phyloP scores from a whole-genome alignment of 768 basidiomycete species.

The Erythrobasidium yunnanense region DNA sequence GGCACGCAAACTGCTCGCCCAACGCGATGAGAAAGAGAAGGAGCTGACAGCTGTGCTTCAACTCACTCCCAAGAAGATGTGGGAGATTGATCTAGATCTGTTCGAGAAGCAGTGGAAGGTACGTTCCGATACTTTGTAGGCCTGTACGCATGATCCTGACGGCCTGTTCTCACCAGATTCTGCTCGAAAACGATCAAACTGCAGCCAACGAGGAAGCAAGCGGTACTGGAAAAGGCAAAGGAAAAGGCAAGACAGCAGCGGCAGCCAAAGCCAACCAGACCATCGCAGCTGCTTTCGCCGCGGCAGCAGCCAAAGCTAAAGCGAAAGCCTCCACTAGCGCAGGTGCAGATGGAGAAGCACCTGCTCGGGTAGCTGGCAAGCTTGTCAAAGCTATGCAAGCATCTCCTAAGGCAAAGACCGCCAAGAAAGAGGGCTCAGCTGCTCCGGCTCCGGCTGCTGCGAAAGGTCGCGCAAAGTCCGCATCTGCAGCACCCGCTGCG shows the following conservation, averaged over 20 bases:
- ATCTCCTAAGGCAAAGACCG: not conserved
- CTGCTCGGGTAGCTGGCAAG: not conserved
- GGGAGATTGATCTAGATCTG: conserved; percentile 75
- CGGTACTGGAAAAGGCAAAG: conserved; percentile 43
- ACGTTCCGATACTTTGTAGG: conserved; percentile 25
- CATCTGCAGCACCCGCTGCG: conserved; percentile 11
- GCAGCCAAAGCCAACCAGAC: not conserved
- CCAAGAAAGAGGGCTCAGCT: no score
- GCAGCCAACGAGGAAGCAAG: conserved; percentile 49
- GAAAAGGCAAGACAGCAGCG: conserved; percentile 29
- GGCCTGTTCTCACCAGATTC: not conserved
- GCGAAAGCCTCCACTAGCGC: not conserved
- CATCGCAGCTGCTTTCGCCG: conserved; percentile 11
- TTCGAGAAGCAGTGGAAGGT: conserved; percentile 81
- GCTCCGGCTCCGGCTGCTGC: no score
- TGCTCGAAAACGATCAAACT: conserved; percentile 41
- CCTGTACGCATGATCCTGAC: not conserved
- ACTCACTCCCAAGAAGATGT: conserved; percentile 67
- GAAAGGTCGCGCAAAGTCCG: not conserved
- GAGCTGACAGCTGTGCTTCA: conserved; percentile 69
- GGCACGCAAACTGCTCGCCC: conserved; percentile 73
- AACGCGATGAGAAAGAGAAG: conserved; percentile 67
- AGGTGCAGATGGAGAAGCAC: not conserved
- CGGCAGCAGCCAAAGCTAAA: conserved; percentile 4
- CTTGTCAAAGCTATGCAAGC: not conserved